These are phyloP conservation scores for Tritrichomonas musculus DNA, from an alignment of 208 protist genomes.

Conservation along the genomic window DNA sequence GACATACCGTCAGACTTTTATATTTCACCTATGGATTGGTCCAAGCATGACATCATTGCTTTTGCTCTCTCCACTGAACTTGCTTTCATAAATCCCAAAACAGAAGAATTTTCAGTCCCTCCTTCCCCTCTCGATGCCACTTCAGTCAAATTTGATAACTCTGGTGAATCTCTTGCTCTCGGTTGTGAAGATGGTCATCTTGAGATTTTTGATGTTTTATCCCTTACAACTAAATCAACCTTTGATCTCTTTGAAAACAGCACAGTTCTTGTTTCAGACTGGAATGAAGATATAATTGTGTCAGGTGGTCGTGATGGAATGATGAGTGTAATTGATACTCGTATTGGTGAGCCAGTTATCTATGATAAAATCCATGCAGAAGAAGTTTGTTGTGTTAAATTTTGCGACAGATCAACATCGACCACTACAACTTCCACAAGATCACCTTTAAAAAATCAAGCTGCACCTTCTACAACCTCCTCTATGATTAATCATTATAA, in stretches of 20 bases:
- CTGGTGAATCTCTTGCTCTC: background rate
- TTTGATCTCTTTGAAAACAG: background rate
- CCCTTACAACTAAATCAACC: background rate
- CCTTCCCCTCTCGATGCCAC: background rate
- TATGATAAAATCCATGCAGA: background rate
- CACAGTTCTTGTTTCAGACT: background rate
- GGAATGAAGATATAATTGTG: background rate
- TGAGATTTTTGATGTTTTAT: background rate
- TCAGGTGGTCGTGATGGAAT: background rate
- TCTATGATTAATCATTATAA: too few species aligned
- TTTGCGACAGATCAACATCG: background rate
- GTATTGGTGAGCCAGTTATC: background rate
- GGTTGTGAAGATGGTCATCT: background rate
- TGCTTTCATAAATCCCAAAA: background rate
- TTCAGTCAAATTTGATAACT: background rate
- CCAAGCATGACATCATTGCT: background rate
- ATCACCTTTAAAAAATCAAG: too few species aligned
- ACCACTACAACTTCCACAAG: too few species aligned
- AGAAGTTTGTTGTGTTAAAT: background rate
- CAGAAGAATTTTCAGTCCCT: background rate
- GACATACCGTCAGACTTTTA: background rate
- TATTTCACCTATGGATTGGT: background rate
- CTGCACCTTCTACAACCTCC: too few species aligned
- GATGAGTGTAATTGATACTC: background rate
- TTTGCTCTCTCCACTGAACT: background rate